phyloP scores from a whole-genome alignment of 345 rosid genomes.

The Brassica nigra region DNA sequence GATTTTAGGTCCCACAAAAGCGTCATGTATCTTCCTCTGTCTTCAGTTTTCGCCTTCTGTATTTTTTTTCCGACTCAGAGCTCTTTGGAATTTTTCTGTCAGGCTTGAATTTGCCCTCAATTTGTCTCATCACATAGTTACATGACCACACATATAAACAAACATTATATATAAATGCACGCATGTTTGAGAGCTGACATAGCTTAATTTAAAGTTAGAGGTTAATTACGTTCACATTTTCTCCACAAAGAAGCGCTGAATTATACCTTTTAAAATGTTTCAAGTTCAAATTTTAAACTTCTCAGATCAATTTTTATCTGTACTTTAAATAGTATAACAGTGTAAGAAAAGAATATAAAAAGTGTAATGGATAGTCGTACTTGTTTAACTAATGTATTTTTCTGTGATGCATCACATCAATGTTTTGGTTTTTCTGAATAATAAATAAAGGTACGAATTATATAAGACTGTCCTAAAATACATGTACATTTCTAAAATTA shows the following conservation, averaged over 20 bases:
- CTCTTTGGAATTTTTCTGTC: conserved; percentile 39
- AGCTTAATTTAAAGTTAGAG: neutral
- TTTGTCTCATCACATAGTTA: conserved; percentile 27
- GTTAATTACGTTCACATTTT: neutral
- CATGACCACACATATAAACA: conserved; percentile 17
- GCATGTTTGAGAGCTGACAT: conserved; percentile 11
- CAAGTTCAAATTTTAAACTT: neutral
- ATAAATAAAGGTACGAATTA: neutral
- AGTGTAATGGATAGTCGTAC: neutral
- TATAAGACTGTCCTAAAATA: neutral
- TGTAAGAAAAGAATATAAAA: neutral
- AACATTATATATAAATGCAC: neutral
- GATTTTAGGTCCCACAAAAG: conserved; percentile 23
- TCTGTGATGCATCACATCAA: conserved; percentile 13
- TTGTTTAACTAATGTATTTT: neutral
- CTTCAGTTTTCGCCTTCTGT: conserved; percentile 10
- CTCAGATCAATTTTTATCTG: neutral
- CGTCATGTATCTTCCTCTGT: conserved; percentile 31
- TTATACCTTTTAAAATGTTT: neutral
- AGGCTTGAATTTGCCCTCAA: conserved; percentile 30
- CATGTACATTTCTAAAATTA: neutral
- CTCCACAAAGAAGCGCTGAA: neutral
- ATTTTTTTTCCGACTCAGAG: conserved; percentile 20
- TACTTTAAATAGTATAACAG: too few species aligned
- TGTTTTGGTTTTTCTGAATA: neutral